Evolutionary conservation across 2,329 filamentous ascomycete species (phyloP).

Genomic region (Hymenoscyphus salicellus): DNA sequence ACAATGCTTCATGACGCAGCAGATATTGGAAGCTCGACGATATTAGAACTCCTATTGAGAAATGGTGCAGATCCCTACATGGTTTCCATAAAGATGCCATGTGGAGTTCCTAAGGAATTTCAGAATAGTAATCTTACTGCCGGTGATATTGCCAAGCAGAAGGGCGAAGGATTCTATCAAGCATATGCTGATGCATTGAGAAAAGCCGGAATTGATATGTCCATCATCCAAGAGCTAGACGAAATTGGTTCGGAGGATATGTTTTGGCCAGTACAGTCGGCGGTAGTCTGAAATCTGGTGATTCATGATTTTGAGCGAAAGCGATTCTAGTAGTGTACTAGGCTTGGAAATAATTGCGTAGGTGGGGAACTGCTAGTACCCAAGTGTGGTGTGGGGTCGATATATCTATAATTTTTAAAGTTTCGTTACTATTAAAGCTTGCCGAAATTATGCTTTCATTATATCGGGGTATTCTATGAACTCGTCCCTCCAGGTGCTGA

Average conservation of each 20-base stretch:
- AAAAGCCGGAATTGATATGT: background rate
- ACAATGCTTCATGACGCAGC: conserved; percentile 9
- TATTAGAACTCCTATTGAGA: conserved; percentile 2
- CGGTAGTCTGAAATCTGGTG: background rate
- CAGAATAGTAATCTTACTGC: background rate
- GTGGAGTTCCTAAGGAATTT: background rate
- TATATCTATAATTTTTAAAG: too few species aligned
- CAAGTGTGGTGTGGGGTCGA: too few species aligned
- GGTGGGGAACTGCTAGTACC: too few species aligned
- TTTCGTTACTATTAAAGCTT: too few species aligned
- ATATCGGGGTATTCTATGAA: too few species aligned
- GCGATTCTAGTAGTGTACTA: too few species aligned
- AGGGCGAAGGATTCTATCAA: background rate
- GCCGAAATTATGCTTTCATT: too few species aligned
- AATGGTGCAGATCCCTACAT: conserved; percentile 11
- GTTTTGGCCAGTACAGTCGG: conserved; percentile 4
- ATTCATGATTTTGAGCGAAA: too few species aligned
- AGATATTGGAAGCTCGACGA: background rate
- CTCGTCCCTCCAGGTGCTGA: too few species aligned
- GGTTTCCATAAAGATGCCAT: background rate
- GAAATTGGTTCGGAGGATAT: conserved; percentile 3
- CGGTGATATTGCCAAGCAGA: background rate
- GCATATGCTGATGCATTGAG: background rate
- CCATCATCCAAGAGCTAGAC: background rate
- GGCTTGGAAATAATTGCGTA: too few species aligned